Percentiles rank a stretch among this genome's conserved stretches.
Evolutionary conservation across 169 alveolate genomes (phyloP).

Genomic region (Perkinsus marinus): DNA sequence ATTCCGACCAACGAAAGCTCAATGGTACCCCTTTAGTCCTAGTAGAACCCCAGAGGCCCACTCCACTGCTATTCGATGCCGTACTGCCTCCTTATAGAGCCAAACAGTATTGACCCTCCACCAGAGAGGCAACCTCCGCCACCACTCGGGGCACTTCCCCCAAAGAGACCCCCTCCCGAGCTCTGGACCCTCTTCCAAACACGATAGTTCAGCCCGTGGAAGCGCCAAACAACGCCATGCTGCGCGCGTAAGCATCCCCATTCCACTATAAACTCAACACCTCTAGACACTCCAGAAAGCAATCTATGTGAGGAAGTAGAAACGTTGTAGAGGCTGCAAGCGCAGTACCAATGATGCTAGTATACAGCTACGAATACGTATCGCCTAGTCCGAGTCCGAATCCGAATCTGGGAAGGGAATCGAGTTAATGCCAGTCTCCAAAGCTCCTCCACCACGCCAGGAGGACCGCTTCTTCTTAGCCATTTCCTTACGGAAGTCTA

Average conservation of each 20-base stretch:
- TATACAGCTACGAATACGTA: too few species aligned
- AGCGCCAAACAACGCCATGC: neutral
- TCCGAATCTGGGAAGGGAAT: neutral
- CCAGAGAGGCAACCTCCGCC: neutral
- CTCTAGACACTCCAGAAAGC: neutral
- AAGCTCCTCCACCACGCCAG: constrained; percentile 6
- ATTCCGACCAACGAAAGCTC: neutral
- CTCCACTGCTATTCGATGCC: too few species aligned
- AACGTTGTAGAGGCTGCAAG: neutral
- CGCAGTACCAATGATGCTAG: too few species aligned
- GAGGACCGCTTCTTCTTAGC: constrained; percentile 2
- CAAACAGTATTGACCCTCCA: neutral
- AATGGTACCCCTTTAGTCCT: neutral
- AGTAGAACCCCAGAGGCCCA: neutral
- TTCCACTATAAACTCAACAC: neutral
- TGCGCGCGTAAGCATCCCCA: too few species aligned
- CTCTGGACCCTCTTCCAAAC: neutral
- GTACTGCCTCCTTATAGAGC: neutral
- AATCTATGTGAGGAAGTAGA: neutral
- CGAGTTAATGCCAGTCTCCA: neutral
- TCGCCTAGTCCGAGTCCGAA: too few species aligned
- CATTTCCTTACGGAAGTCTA: neutral
- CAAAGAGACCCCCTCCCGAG: neutral
- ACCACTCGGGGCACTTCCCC: neutral
- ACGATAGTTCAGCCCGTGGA: neutral